These are phyloP conservation scores for Sphenostylis stenocarpa DNA, from an alignment of 306 rosid genomes.

Conservation along the genomic window DNA sequence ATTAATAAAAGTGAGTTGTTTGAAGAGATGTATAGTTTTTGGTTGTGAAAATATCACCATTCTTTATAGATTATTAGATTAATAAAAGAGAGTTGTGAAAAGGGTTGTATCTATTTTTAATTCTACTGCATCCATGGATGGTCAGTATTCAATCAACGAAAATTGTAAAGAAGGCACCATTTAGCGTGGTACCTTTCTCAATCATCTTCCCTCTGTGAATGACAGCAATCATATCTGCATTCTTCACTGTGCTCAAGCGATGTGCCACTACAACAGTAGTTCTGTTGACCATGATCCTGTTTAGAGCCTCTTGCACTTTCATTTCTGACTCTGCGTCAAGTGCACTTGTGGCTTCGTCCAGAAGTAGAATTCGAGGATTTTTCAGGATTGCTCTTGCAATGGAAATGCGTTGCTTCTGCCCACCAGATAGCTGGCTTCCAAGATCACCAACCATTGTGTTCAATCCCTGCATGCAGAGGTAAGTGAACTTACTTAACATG, in stretches of 20 bases:
- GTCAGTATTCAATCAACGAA: no score
- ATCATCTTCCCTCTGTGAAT: conserved; percentile 92
- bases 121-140: no score
- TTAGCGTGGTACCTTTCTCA: conserved; percentile 63
- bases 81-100: no score
- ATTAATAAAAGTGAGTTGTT: no score
- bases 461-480: conserved; percentile 54
- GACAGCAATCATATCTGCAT: conserved; percentile 83
- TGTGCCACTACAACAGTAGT: conserved; percentile 90
- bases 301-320: conserved; percentile 85
- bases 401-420: conserved; percentile 89
- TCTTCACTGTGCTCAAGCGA: conserved; percentile 87
- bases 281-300: conserved; percentile 80
- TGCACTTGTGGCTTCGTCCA: conserved; percentile 95
- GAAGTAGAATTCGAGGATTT: conserved; percentile 76
- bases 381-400: conserved; percentile 90
- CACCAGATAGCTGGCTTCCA: conserved; percentile 88
- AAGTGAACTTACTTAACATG: no score
- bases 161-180: background rate
- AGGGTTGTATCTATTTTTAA: no score
- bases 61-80: no score
- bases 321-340: conserved; percentile 93
- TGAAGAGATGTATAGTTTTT: no score
- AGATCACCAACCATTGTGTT: conserved; percentile 88
- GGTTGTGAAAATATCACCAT: no score